A percentile compares a stretch with the other conserved stretches of the same genome.
phyloP scores from a whole-genome alignment of 2,329 filamentous ascomycete species.

The Fusarium sp. region DNA sequence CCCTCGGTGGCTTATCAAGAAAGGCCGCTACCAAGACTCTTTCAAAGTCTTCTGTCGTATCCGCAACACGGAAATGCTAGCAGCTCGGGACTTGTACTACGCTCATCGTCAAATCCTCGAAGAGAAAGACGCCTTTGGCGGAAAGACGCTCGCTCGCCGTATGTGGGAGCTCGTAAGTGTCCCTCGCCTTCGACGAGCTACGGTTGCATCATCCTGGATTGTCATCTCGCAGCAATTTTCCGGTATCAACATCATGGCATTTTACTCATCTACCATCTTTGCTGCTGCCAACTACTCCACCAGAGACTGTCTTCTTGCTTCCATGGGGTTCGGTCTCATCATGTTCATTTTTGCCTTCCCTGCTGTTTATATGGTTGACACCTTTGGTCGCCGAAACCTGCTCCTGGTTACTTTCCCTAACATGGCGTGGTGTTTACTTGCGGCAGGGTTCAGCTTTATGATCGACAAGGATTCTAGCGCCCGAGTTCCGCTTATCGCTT shows the following conservation, averaged over 20 bases:
- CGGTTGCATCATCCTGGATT: constrained; percentile 43
- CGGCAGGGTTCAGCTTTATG: constrained; percentile 56
- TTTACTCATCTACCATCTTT: constrained; percentile 62
- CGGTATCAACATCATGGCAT: constrained; percentile 52
- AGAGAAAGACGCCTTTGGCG: constrained; percentile 47
- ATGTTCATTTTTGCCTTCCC: constrained; percentile 64
- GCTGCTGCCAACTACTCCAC: constrained; percentile 54
- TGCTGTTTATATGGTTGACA: constrained; percentile 64
- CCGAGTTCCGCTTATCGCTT: constrained; percentile 55
- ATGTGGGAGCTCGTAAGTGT: constrained; percentile 59
- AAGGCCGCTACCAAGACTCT: constrained; percentile 62
- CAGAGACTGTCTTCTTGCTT: constrained; percentile 56
- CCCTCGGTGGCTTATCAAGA: constrained; percentile 72
- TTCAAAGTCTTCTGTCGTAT: constrained; percentile 64
- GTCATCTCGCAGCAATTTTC: constrained; percentile 45
- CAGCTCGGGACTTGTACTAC: constrained; percentile 69
- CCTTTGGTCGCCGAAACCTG: constrained; percentile 59
- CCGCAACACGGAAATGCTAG: constrained; percentile 66
- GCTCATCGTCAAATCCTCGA: constrained; percentile 48
- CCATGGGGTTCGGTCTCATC: constrained; percentile 62
- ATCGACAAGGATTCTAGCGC: constrained; percentile 52
- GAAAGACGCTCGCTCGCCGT: constrained; percentile 48
- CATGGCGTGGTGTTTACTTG: constrained; percentile 45
- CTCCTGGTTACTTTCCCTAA: constrained; percentile 46
- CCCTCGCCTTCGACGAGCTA: constrained; percentile 57